Evolutionary conservation across 306 rosid species (phyloP).

Genomic region (Trifolium subterraneum): DNA sequence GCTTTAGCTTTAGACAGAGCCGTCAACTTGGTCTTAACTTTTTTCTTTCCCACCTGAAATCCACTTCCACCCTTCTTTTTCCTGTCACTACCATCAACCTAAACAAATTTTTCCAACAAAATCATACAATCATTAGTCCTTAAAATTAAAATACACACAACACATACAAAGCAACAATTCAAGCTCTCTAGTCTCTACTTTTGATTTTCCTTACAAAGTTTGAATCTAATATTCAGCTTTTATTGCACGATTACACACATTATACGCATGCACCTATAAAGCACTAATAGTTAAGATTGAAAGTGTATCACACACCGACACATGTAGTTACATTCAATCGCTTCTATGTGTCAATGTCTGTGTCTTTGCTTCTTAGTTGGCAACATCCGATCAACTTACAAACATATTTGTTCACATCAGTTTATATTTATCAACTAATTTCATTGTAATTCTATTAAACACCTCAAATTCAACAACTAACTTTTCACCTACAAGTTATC

Average conservation of each 20-base stretch:
- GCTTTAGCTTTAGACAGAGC: conserved; percentile 83
- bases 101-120: conserved; percentile 26
- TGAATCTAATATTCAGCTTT: conserved; percentile 2
- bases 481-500: neutral
- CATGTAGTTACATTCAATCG: too few relatives aligned
- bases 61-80: conserved; percentile 72
- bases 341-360: too few relatives aligned
- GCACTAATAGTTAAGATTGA: too few relatives aligned
- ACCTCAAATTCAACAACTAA: neutral
- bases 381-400: neutral
- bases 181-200: conserved; percentile 7
- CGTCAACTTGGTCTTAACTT: conserved; percentile 80
- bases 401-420: neutral
- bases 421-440: neutral
- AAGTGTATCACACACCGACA: too few relatives aligned
- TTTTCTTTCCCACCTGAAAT: conserved; percentile 84
- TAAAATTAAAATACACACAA: neutral
- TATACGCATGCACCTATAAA: neutral
- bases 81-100: conserved; percentile 77
- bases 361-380: too few relatives aligned
- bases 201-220: neutral
- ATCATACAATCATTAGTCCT: conserved; percentile 9
- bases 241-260: neutral
- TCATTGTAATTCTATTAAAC: neutral
- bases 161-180: neutral